A percentile compares a stretch with the other conserved stretches of the same genome.
These are phyloP conservation scores for Coemansia sp. DNA, from an alignment of 192 early-diverging fungal species.

Conservation along the genomic window DNA sequence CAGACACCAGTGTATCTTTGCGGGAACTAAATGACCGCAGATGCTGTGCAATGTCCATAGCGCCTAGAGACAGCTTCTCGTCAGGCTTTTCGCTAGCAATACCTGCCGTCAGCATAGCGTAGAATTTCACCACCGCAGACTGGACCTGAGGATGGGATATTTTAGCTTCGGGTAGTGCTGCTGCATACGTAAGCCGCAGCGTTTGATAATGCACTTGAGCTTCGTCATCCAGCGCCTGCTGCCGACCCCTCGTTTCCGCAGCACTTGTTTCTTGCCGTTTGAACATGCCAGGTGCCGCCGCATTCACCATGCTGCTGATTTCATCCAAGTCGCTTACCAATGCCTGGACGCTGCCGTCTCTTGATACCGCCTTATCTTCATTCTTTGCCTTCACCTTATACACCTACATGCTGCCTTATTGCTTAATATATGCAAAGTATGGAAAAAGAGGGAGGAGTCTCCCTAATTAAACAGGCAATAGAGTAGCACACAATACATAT, in stretches of 20 bases:
- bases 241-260: neutral
- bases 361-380: too few species aligned
- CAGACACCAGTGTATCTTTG: neutral
- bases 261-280: neutral
- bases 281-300: too few species aligned
- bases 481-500: too few species aligned
- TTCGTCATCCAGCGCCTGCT: constrained; percentile 4
- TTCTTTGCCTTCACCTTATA: too few species aligned
- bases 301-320: too few species aligned
- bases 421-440: neutral
- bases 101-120: constrained; percentile 13
- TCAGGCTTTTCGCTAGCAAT: neutral
- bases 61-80: constrained; percentile 13
- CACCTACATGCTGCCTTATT: neutral
- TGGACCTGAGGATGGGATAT: neutral
- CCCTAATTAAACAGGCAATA: too few species aligned
- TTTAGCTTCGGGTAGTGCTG: neutral
- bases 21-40: constrained; percentile 17
- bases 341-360: too few species aligned
- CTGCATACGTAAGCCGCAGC: constrained; percentile 34
- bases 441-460: neutral
- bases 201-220: constrained; percentile 18
- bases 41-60: constrained; percentile 4
- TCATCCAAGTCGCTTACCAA: neutral
- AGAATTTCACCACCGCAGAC: constrained; percentile 12